A percentile compares a stretch with the other conserved stretches of the same genome.
These are phyloP conservation scores for Erigeron canadensis DNA, from an alignment of 129 eudicot genomes.

Conservation along the genomic window DNA sequence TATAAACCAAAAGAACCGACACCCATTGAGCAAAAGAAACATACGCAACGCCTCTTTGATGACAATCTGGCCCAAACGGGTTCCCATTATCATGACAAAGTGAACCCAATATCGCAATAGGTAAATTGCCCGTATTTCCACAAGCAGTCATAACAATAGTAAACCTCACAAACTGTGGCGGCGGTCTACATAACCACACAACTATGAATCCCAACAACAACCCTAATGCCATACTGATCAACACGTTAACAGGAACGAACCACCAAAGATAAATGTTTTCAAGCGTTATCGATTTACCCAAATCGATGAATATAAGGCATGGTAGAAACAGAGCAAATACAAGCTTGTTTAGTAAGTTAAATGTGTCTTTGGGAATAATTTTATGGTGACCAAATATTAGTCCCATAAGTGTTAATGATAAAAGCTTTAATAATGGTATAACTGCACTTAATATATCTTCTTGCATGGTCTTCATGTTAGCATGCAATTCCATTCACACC, in stretches of 20 bases:
- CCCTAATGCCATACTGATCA: conserved; percentile 40
- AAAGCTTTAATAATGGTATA: conserved; percentile 41
- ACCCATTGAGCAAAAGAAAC: conserved; percentile 60
- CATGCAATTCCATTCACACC: conserved; percentile 17
- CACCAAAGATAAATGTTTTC: conserved; percentile 42
- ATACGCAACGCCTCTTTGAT: conserved; percentile 43
- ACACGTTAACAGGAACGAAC: conserved; percentile 51
- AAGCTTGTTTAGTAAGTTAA: conserved; percentile 48
- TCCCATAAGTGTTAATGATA: conserved; percentile 38
- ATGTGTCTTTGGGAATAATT: conserved; percentile 45
- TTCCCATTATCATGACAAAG: conserved; percentile 40
- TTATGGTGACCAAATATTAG: conserved; percentile 37
- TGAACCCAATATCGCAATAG: conserved; percentile 46
- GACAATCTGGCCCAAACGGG: conserved; percentile 42
- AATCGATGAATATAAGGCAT: conserved; percentile 47
- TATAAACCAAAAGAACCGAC: conserved; percentile 48
- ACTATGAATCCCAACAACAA: conserved; percentile 45
- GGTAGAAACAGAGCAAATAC: conserved; percentile 49
- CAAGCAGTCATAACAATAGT: conserved; percentile 46
- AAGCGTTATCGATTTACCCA: conserved; percentile 43
- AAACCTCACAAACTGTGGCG: conserved; percentile 41
- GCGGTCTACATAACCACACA: conserved; percentile 42
- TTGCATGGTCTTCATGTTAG: conserved; percentile 24
- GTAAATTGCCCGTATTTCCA: conserved; percentile 58
- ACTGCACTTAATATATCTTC: conserved; percentile 40